A percentile compares a stretch with the other conserved stretches of the same genome.
These are phyloP conservation scores for Paracamarosporium sp. DNA, from an alignment of 2,329 filamentous ascomycete genomes.

Conservation along the genomic window DNA sequence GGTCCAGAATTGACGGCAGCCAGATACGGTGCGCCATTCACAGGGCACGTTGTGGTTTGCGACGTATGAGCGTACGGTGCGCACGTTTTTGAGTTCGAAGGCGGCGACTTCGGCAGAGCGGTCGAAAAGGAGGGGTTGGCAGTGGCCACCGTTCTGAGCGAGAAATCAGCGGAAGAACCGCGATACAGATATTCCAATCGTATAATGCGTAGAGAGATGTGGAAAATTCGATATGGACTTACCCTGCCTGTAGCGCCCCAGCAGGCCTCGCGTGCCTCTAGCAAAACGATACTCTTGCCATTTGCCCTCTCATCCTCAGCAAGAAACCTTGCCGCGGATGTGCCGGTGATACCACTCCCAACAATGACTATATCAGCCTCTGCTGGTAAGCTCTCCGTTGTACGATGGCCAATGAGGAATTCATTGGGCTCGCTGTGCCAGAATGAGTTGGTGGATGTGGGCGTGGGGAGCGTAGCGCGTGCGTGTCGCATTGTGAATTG, in stretches of 20 bases:
- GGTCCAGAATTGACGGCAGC: slow-evolving; percentile 70
- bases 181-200: no score
- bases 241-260: slow-evolving; percentile 85
- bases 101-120: slow-evolving; percentile 65
- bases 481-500: slow-evolving; percentile 36
- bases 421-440: slow-evolving; percentile 75
- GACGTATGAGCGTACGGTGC: slow-evolving; percentile 65
- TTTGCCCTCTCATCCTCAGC: slow-evolving; percentile 51
- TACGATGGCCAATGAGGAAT: slow-evolving; percentile 70
- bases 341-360: slow-evolving; percentile 79
- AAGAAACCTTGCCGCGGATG: slow-evolving; percentile 71
- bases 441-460: slow-evolving; percentile 69
- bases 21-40: slow-evolving; percentile 70
- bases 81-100: slow-evolving; percentile 76
- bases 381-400: slow-evolving; percentile 67
- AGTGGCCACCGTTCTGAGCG: slow-evolving; percentile 65
- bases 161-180: no score
- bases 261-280: slow-evolving; percentile 81
- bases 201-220: no score
- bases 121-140: slow-evolving; percentile 73
- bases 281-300: slow-evolving; percentile 67
- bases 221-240: no score
- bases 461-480: slow-evolving; percentile 61
- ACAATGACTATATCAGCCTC: slow-evolving; percentile 73
- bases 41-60: slow-evolving; percentile 66